phyloP scores from a whole-genome alignment of 331 rosid genomes.

The Malus hybrid region DNA sequence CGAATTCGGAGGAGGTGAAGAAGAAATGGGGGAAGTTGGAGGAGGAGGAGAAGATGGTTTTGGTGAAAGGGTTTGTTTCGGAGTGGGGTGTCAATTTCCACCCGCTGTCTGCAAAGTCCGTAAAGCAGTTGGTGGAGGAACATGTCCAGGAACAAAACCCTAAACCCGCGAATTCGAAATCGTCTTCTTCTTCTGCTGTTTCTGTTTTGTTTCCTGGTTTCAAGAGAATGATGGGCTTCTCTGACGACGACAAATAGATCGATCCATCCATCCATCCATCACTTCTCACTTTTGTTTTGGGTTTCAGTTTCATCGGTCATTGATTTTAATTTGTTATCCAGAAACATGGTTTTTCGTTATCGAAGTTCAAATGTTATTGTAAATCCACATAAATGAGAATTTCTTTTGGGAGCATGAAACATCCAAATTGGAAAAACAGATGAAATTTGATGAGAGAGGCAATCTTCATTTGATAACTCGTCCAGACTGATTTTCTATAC shows the following conservation, averaged over 20 bases:
- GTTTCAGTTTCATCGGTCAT: too few relatives aligned
- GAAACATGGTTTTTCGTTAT: background rate
- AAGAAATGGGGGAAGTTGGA: constrained; percentile 49
- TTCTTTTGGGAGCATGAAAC: background rate
- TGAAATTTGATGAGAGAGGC: background rate
- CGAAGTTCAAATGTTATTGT: background rate
- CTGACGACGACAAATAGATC: background rate
- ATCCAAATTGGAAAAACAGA: background rate
- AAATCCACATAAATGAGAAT: too few relatives aligned
- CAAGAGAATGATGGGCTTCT: constrained; percentile 49
- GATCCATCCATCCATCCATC: too few relatives aligned
- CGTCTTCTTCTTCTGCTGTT: constrained; percentile 13
- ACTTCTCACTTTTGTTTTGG: too few relatives aligned
- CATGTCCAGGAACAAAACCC: constrained; percentile 35
- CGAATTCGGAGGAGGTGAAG: constrained; percentile 45
- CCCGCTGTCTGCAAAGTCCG: constrained; percentile 65
- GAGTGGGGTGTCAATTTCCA: constrained; percentile 67
- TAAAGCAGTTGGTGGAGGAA: constrained; percentile 66
- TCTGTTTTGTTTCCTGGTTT: constrained; percentile 32
- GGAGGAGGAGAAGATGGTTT: constrained; percentile 43
- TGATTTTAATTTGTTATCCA: background rate
- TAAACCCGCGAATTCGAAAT: background rate
- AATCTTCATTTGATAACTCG: background rate
- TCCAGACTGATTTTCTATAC: too few relatives aligned
- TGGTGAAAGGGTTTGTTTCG: constrained; percentile 46